Base-by-base conservation (phyloP, 1,284 basidiomycete genomes). In the Naganishia liquefaciens region DNA sequence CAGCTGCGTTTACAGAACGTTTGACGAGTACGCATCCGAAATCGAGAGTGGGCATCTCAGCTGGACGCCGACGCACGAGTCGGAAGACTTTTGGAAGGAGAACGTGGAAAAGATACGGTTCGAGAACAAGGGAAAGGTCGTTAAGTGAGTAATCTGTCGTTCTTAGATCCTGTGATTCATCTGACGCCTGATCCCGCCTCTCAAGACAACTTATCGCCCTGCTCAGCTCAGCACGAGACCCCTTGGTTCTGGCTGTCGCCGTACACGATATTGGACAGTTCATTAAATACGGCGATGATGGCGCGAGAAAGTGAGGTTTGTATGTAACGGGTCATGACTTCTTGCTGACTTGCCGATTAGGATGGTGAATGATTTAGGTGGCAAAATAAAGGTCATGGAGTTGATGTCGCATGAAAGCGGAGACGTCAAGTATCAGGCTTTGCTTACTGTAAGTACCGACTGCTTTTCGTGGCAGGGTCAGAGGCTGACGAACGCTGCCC, bases 11-110 rank as follows among this genome's bases (percentile, higher is more conserved):
- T 64, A 27, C 71, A 93, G 91, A 63, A 98, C 93, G 0, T 98
- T 90, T 76, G 96, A 98, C 76, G 93, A 97, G 79, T 99, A 98
- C 76, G 86, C 85, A 7, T 93, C 92, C 0, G 95, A 99, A 77
- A 81, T 99, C 21, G 82, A 87, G 30, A 92, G 90, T 1, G 94
- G 94, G 1, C 91, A 93, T 75, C 81, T 99, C 15, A 89, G 91
- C 5, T 98, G 93, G 91, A 88, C 92, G 6, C 94, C 95, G 5
- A 90, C 93, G 21, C 96, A 99, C 75, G 90, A 93, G 74, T 91
- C 90, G 7, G 95, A 98, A 65, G 87, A 93, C 58, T 99, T 99
- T 80, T 99, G 95, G 95, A 91, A 90, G 74, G 92, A 95, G 80
- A 98, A 99, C 74, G 92, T 89, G 0, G 79, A 87, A 74, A 79